A percentile compares a stretch with the other conserved stretches of the same genome.
These are phyloP conservation scores for Aspergillus diversus DNA, from an alignment of 495 filamentous ascomycete genomes.

Conservation along the genomic window DNA sequence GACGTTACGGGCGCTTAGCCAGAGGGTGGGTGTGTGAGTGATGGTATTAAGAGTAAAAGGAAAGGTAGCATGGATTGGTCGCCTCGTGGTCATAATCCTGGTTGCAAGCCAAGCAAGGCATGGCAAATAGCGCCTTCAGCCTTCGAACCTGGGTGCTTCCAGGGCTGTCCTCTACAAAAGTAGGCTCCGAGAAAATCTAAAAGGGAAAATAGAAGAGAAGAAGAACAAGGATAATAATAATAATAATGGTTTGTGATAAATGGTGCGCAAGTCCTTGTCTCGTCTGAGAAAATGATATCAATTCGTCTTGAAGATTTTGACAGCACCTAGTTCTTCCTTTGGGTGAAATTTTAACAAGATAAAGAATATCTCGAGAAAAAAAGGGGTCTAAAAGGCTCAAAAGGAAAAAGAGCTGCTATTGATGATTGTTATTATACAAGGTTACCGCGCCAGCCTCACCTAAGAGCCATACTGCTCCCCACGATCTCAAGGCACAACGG, in stretches of 20 bases:
- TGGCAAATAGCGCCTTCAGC: neutral
- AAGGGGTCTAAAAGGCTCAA: too few relatives aligned
- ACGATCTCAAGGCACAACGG: neutral
- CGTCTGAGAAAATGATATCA: too few relatives aligned
- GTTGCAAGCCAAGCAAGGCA: neutral
- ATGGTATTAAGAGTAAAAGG: neutral
- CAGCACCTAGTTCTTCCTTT: neutral
- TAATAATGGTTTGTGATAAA: too few relatives aligned
- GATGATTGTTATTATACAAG: constrained; percentile 2
- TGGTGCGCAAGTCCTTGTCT: too few relatives aligned
- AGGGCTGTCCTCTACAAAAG: too few relatives aligned
- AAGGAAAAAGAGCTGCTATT: too few relatives aligned
- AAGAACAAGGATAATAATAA: too few relatives aligned
- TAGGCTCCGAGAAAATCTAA: too few relatives aligned
- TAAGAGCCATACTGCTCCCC: neutral
- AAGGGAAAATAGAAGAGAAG: too few relatives aligned
- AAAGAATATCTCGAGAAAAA: neutral
- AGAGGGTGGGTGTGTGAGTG: neutral
- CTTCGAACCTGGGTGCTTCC: too few relatives aligned
- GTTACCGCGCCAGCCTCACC: constrained; percentile 11
- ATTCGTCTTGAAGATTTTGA: neutral
- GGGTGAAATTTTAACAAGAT: neutral
- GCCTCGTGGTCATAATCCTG: neutral
- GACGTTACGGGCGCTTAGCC: neutral
- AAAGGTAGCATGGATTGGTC: neutral